These are phyloP conservation scores for Tulasnella calospora DNA, from an alignment of 768 basidiomycete species.

Conservation along the genomic window DNA sequence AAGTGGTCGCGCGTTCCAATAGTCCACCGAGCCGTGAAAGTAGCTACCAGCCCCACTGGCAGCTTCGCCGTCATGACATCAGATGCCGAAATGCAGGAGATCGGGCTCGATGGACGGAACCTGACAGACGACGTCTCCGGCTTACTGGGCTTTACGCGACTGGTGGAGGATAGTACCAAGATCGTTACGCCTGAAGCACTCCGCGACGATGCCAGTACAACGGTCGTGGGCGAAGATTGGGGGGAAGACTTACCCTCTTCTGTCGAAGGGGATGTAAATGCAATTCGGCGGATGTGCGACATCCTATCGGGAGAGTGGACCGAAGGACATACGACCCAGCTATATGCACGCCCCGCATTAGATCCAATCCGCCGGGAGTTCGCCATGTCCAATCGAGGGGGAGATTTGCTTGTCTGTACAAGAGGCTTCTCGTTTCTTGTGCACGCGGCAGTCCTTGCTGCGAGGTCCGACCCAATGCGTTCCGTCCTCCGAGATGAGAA, in stretches of 20 bases:
- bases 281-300: neutral
- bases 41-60: slow-evolving; percentile 81
- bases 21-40: slow-evolving; percentile 78
- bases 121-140: slow-evolving; percentile 62
- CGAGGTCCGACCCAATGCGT: slow-evolving; percentile 25
- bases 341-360: slow-evolving; percentile 9
- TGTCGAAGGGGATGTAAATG: neutral
- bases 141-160: slow-evolving; percentile 34
- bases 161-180: neutral
- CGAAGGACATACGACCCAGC: neutral
- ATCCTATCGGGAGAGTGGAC: neutral
- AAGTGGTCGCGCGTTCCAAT: slow-evolving; percentile 77
- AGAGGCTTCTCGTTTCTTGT: slow-evolving; percentile 27
- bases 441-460: slow-evolving; percentile 29
- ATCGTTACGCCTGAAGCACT: neutral
- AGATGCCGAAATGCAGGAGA: slow-evolving; percentile 57
- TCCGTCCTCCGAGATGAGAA: slow-evolving; percentile 12
- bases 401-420: slow-evolving; percentile 29
- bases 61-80: slow-evolving; percentile 80
- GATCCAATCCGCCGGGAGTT: neutral
- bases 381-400: slow-evolving; percentile 28
- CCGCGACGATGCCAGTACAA: slow-evolving; percentile 1
- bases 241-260: neutral
- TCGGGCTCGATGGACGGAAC: slow-evolving; percentile 51
- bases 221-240: neutral